Evolutionary conservation across 148 eudicot species (phyloP).

Genomic region (Dianthus caryophyllus): DNA sequence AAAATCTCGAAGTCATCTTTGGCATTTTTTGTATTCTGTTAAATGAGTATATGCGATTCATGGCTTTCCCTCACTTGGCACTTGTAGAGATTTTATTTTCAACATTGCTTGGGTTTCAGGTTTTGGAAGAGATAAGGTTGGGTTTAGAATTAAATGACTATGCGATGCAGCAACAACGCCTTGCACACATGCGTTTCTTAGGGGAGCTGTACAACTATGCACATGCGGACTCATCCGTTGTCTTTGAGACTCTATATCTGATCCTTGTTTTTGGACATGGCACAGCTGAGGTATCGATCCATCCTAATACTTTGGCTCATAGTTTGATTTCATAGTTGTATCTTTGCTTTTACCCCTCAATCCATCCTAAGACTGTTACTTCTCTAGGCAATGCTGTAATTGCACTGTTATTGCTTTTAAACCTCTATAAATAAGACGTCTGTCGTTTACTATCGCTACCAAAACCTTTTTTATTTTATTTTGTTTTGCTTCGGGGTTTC

Average conservation of each 20-base stretch:
- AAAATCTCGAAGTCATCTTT: neutral
- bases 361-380: neutral
- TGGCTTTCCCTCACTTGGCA: neutral
- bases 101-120: constrained; percentile 49
- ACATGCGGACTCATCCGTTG: constrained; percentile 89
- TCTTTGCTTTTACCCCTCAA: neutral
- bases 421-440: too few species aligned
- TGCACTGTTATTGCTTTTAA: too few species aligned
- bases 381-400: neutral
- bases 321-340: neutral
- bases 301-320: constrained; percentile 1
- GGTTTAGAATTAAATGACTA: constrained; percentile 92
- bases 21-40: neutral
- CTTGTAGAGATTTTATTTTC: neutral
- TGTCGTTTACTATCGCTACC: neutral
- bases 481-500: neutral
- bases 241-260: constrained; percentile 88
- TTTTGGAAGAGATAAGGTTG: constrained; percentile 82
- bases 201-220: constrained; percentile 96
- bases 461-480: too few species aligned
- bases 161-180: constrained; percentile 87
- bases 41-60: neutral
- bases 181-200: constrained; percentile 92
- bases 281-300: constrained; percentile 66
- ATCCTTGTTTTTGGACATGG: constrained; percentile 91